Base-by-base conservation (phyloP, 106 monocot species). In the Acorus gramineus region DNA sequence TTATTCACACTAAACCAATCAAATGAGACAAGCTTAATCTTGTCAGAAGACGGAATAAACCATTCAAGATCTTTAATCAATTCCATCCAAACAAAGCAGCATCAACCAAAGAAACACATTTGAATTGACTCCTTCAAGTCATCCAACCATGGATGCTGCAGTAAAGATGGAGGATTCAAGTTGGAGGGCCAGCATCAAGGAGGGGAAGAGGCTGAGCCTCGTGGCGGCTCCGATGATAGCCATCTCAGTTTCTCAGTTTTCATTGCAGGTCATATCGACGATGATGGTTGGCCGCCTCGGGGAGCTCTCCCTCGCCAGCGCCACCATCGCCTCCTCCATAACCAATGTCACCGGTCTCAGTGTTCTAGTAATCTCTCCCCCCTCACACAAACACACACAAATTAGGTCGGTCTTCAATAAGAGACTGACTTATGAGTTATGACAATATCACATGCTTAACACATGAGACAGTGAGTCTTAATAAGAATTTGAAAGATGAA, bases 241-340 rank as follows among this genome's bases (percentile, higher is more conserved):
- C 0, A 69, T 70, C 5, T 56, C 63, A 11, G 14, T 81, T 6
- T 55, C 73, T 7, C 77, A 73, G 69, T 73, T 28, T 48, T 8
- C 68, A 4, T 14, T 77, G 2, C 72, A 60, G 69, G 69, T 81
- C 28, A 53, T 81, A 2, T 77, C 81, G 6, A 65, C 60, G n/a
- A 81, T 81, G 81, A 69, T 81, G 73, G 81, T 81, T 4, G 81
- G 81, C 11, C 81, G 77, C n/a, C 62, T 81, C 42, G 77, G 77
- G 6, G 73, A 81, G 69, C 77, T 81, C 49, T 6, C 68, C 4
- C 81, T 81, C 58, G 49, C 81, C 49, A 53, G 69, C 10, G 58
- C 69, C 8, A 69, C 81, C 73, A 73, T 77, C 55, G 73, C 73
- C 43, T 69, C 60, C 14, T 81, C 81, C 44, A 64, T 81, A 52